These are phyloP conservation scores for Rhododendron simsii DNA, from an alignment of 148 eudicot genomes.

Conservation along the genomic window DNA sequence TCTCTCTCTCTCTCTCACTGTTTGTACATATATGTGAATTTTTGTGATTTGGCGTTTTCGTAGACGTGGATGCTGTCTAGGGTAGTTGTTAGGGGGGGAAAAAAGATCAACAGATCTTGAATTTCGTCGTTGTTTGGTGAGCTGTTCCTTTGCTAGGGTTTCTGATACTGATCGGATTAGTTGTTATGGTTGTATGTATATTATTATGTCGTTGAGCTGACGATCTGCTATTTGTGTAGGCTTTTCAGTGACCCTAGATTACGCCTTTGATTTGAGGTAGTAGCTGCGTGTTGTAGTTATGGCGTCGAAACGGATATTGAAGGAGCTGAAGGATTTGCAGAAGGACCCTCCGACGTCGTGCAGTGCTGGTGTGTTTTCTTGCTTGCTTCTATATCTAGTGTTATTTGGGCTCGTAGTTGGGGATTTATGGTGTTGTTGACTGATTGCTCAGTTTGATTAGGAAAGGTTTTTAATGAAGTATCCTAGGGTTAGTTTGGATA, in stretches of 20 bases:
- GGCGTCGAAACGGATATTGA: slow-evolving; percentile 39
- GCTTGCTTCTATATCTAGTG: background rate
- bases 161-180: background rate
- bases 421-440: background rate
- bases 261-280: background rate
- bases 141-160: slow-evolving; percentile 8
- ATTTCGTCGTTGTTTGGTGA: background rate
- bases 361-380: slow-evolving; percentile 27
- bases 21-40: background rate
- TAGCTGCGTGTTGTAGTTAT: slow-evolving; percentile 2
- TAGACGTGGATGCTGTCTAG: background rate
- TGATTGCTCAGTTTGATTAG: background rate
- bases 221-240: slow-evolving; percentile 6
- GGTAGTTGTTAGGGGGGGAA: background rate
- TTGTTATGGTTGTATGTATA: background rate
- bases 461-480: background rate
- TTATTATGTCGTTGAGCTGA: background rate
- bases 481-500: background rate
- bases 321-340: slow-evolving; percentile 46
- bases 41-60: background rate
- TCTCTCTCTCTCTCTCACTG: no score
- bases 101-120: background rate
- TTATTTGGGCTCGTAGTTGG: background rate
- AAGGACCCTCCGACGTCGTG: slow-evolving; percentile 42
- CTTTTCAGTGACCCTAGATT: background rate